Evolutionary conservation across 805 yeast species (phyloP), one percentile per base, ranked within the genome.

Genomic region (Clavispora vitiphila): DNA sequence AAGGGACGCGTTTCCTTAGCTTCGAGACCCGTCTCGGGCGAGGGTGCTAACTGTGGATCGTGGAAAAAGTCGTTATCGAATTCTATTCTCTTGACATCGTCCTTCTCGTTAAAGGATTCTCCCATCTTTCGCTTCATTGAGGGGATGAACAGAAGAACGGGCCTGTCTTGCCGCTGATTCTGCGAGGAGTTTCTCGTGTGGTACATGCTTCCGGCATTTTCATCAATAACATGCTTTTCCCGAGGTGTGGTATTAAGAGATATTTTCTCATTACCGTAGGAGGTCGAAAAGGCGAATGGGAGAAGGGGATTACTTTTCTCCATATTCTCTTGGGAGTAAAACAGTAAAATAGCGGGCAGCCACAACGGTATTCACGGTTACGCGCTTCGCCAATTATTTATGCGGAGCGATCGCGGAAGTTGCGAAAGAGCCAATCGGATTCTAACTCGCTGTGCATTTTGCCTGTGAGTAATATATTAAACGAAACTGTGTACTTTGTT

Each of bases 281-380:
- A 53, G 8, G 64, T 57, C 43, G 65, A 69, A 48, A 61, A 76
- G 4, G 80, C 76, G 60, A 75, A 69, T 5, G 81, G 80, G n/a
- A 74, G 60, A 20, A 76, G 50, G 1, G 69, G 72, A 40, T 61
- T 65, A 31, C 61, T 47, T 41, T 63, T 65, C 41, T 55, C 60
- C 58, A 56, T 56, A 14, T 14, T 14, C 18, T 12, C 11, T 16
- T 9, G 20, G 2, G 20, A 4, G 32, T 12, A 16, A 29, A 16
- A 16, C 4, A 16, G 8, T n/a, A n/a, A n/a, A n/a, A n/a, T n/a
- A n/a, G n/a, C n/a, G n/a, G 30, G 15, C 6, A 26, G 18, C 30
- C 30, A 26, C 15, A 26, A 8, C n/a, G 20, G 19, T 16, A 8
- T 15, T 6, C 30, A 7, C 30, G 16, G 20, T 8, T 16, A 29